Conservation (phyloP, 805 yeast species). For the Zygoascus flipseniorum region DNA sequence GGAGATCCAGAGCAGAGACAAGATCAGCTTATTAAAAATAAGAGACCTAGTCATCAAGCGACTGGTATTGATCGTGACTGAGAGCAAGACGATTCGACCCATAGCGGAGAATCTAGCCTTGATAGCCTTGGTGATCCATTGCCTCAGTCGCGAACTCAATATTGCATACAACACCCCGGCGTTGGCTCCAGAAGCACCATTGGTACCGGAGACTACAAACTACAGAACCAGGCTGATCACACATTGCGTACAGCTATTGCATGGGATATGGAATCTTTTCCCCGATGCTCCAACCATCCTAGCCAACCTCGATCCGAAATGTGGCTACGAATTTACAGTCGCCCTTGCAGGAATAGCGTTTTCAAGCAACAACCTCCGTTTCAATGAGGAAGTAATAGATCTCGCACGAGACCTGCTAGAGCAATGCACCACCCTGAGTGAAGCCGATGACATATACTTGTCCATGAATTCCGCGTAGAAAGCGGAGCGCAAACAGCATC, state of each 20-base stretch:
- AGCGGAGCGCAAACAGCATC: not conserved
- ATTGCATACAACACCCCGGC: not conserved
- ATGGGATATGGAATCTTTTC: slow-evolving; percentile 10
- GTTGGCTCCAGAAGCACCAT: not conserved
- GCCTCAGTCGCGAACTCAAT: not conserved
- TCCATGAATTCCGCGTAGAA: slow-evolving; percentile 36
- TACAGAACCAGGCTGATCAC: not conserved
- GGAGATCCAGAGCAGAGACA: not conserved
- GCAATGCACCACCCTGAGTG: slow-evolving; percentile 61
- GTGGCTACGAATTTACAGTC: slow-evolving; percentile 18
- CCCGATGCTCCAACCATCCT: slow-evolving; percentile 6
- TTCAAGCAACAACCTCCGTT: slow-evolving; percentile 28
- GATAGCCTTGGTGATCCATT: not conserved
- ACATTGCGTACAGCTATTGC: slow-evolving; percentile 9
- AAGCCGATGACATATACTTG: slow-evolving; percentile 64
- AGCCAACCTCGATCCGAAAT: slow-evolving; percentile 6
- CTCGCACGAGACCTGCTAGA: slow-evolving; percentile 65
- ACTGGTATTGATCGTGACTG: not conserved
- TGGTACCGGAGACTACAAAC: not conserved
- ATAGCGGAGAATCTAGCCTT: not conserved
- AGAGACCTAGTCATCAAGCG: not conserved
- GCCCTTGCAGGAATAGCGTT: slow-evolving; percentile 23
- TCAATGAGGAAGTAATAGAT: slow-evolving; percentile 55
- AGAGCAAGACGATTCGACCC: not conserved
- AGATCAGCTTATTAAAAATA: not conserved